Evolutionary conservation across 2,329 filamentous ascomycete species (phyloP).

Genomic region (Verticillium klebahnii): DNA sequence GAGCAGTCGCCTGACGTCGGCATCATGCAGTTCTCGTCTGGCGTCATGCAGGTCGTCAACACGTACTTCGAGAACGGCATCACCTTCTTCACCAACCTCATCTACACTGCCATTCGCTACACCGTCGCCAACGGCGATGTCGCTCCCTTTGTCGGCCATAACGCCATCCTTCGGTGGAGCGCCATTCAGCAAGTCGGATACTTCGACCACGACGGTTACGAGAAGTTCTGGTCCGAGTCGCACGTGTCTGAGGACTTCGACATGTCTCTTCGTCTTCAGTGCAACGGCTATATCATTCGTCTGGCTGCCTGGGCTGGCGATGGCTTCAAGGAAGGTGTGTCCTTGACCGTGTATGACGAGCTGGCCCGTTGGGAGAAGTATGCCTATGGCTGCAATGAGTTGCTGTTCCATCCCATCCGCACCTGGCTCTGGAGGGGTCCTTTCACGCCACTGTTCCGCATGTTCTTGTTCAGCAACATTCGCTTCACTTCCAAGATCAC

Average conservation of each 20-base stretch:
- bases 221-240: slow-evolving; percentile 78
- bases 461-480: slow-evolving; percentile 69
- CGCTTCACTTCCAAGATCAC: slow-evolving; percentile 72
- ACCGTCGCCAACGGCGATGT: slow-evolving; percentile 75
- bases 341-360: slow-evolving; percentile 79
- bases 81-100: slow-evolving; percentile 68
- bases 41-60: slow-evolving; percentile 74
- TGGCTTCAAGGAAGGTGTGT: slow-evolving; percentile 81
- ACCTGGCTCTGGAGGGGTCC: slow-evolving; percentile 71
- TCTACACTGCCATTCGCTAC: slow-evolving; percentile 73
- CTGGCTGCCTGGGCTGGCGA: slow-evolving; percentile 68
- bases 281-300: slow-evolving; percentile 67
- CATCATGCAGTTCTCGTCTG: slow-evolving; percentile 73
- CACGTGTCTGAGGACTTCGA: slow-evolving; percentile 81
- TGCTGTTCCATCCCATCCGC: slow-evolving; percentile 73
- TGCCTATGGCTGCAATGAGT: slow-evolving; percentile 77
- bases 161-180: slow-evolving; percentile 70
- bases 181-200: slow-evolving; percentile 72
- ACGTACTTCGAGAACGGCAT: slow-evolving; percentile 70
- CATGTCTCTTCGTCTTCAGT: slow-evolving; percentile 73
- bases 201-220: slow-evolving; percentile 63
- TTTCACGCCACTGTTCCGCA: slow-evolving; percentile 73
- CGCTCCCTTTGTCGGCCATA: slow-evolving; percentile 77
- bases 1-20: slow-evolving; percentile 73
- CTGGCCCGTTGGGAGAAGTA: slow-evolving; percentile 84